phyloP scores from a whole-genome alignment of 768 basidiomycete species.

The Kwoniella shandongensis region DNA sequence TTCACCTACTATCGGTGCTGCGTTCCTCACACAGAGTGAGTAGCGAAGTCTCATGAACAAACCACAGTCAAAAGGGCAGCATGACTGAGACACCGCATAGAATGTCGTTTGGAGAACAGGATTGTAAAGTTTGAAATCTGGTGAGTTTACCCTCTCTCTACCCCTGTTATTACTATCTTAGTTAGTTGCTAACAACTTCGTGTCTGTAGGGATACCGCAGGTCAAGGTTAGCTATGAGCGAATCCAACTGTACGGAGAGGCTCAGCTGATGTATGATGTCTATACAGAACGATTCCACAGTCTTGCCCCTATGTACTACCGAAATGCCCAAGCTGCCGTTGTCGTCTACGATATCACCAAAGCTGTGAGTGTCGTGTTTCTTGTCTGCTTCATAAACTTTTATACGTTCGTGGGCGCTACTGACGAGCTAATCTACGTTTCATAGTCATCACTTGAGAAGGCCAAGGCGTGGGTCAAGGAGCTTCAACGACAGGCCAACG shows the following conservation, averaged over 20 bases:
- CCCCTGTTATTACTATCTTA: not conserved
- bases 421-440: not conserved
- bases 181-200: not conserved
- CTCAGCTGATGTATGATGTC: slow-evolving; percentile 12
- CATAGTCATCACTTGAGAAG: slow-evolving; percentile 80
- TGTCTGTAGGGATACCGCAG: slow-evolving; percentile 51
- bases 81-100: slow-evolving; percentile 18
- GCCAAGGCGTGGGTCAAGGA: slow-evolving; percentile 99
- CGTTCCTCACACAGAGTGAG: slow-evolving; percentile 60
- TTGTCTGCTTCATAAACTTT: not conserved
- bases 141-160: slow-evolving; percentile 48
- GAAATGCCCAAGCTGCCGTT: slow-evolving; percentile 95
- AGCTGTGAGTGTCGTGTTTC: slow-evolving; percentile 55
- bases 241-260: not conserved
- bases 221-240: slow-evolving; percentile 44
- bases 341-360: slow-evolving; percentile 99
- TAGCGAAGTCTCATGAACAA: not conserved
- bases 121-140: slow-evolving; percentile 76
- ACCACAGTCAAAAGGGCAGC: too few relatives aligned
- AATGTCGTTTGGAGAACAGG: slow-evolving; percentile 65
- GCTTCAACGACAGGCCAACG: slow-evolving; percentile 95
- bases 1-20: slow-evolving; percentile 96
- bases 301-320: slow-evolving; percentile 97
- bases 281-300: slow-evolving; percentile 86
- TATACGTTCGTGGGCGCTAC: too few relatives aligned